Base-by-base conservation (phyloP, 176 grass and related monocot genomes). In the Bothriochloa decipiens region DNA sequence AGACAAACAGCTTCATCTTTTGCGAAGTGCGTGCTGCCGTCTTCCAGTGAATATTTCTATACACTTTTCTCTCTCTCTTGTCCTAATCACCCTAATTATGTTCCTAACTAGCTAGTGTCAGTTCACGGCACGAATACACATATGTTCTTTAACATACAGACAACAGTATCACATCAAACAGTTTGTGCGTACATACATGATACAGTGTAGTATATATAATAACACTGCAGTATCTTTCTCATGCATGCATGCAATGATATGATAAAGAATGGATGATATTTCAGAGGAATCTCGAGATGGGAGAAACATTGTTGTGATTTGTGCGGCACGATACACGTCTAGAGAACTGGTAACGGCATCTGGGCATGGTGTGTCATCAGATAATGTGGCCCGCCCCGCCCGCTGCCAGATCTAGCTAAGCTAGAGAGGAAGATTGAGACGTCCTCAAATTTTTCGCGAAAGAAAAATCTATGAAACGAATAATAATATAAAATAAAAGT, bases 271-370 rank as follows among this genome's bases (percentile, higher is more conserved):
- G 45, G 68, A 39, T 16, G 76, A 62, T 75, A 75, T 84, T 83
- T 80, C 85, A 80, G 62, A 84, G 84, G 83, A 87, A 91, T 87
- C 89, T 87, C 28, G 50, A 80, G 23, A 84, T 35, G 75, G 69
- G 50, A 40, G 78, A 78, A 67, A 74, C 63, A 26, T 83, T 75
- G 43, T 50, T 74, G 71, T 74, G 71, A 50, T 74, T 74, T 74
- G 80, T 69, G 84, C 32, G 74, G 46, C 88, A 87, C 80, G 69
- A 79, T 68, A 75, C 37, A 45, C 74, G 75, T 87, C 84, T 90
- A 90, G 81, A 84, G 63, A 91, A 87, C 85, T 87, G 89, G 75
- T 91, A 84, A 90, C 84, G 88, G 88, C 79, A 83, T 73, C 79
- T 78, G 86, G 79, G 68, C 61, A 75, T 75, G 49, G 68, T 58